Evolutionary conservation across 306 rosid species (phyloP).

Genomic region (Prunus persica): Prunus_persica_NCBIv2 NC_034012.1:3654501-3655000

Average conservation of each 20-base stretch:
- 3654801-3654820: background rate
- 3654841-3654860: too few species aligned
- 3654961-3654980: too few species aligned
- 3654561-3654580: background rate
- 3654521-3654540: background rate
- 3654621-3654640: background rate
- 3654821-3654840: too few species aligned
- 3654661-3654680: background rate
- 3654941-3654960: too few species aligned
- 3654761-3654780: background rate
- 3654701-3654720: slow-evolving; percentile 1
- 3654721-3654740: background rate
- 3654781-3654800: background rate
- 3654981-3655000: too few species aligned
- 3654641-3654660: too few species aligned
- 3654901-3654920: background rate
- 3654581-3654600: background rate
- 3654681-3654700: background rate
- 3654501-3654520: background rate
- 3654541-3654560: background rate
- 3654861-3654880: background rate
- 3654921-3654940: too few species aligned
- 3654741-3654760: background rate
- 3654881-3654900: background rate
- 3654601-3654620: background rate